Percentiles rank a stretch among this genome's conserved stretches.
These are phyloP conservation scores for Teratosphaeria pseudoeucalypti DNA, from an alignment of 2,329 filamentous ascomycete genomes.

Conservation along the genomic window DNA sequence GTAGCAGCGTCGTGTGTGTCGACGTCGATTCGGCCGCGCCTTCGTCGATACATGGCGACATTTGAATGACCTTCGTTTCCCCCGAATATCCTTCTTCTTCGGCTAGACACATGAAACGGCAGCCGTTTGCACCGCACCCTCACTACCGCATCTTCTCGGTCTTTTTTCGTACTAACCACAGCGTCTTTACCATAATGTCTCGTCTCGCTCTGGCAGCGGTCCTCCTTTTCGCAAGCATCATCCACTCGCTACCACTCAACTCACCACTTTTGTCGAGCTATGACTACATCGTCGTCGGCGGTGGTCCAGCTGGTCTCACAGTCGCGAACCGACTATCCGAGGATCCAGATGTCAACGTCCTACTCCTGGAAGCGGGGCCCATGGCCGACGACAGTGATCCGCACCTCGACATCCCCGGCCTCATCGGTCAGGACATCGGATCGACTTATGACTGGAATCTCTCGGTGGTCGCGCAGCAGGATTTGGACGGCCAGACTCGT, in stretches of 20 bases:
- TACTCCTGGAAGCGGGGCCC: slow-evolving; percentile 23
- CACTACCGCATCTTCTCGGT: neutral
- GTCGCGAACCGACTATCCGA: slow-evolving; percentile 24
- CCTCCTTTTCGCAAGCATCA: neutral
- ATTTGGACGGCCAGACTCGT: slow-evolving; percentile 16
- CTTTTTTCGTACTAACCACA: neutral
- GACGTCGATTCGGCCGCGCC: neutral
- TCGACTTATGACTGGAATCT: slow-evolving; percentile 23
- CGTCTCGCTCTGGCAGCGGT: neutral
- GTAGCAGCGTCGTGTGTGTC: neutral
- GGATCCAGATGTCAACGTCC: slow-evolving; percentile 18
- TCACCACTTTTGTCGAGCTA: slow-evolving; percentile 17
- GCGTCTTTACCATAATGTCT: neutral
- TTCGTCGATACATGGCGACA: neutral
- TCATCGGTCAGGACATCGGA: slow-evolving; percentile 19
- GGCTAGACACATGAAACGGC: neutral
- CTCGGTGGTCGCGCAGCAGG: slow-evolving; percentile 15
- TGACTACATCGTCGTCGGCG: slow-evolving; percentile 21
- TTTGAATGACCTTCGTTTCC: neutral
- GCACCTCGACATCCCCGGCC: slow-evolving; percentile 16
- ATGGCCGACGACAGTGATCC: slow-evolving; percentile 13
- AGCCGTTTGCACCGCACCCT: neutral
- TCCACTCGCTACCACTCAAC: slow-evolving; percentile 16
- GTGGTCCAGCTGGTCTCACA: slow-evolving; percentile 20
- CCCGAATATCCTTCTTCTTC: neutral